These are phyloP conservation scores for Trichomonas vaginalis DNA, from an alignment of 208 protist genomes.

Conservation along the genomic window DNA sequence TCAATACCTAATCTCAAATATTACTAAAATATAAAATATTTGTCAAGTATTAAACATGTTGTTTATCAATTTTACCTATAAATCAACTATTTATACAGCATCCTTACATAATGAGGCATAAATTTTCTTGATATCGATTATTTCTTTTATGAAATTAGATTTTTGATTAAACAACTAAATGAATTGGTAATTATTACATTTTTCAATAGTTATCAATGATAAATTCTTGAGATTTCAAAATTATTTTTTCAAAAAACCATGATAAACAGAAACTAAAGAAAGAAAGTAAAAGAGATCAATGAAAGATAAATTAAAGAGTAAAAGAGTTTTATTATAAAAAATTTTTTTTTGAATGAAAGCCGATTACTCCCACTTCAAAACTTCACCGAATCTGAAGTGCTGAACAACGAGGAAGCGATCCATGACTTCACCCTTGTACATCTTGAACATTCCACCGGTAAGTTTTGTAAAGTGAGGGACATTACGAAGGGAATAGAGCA, in stretches of 20 bases:
- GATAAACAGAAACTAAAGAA: background rate
- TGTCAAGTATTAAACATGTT: background rate
- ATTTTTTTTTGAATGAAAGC: too few species aligned
- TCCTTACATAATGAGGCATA: too few species aligned
- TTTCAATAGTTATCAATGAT: too few species aligned
- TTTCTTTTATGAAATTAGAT: too few species aligned
- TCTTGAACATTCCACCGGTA: conserved; percentile 39
- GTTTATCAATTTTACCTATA: too few species aligned
- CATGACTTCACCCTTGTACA: conserved; percentile 41
- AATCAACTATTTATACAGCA: too few species aligned
- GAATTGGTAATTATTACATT: too few species aligned
- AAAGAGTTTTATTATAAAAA: background rate
- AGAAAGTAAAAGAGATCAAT: background rate
- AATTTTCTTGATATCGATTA: too few species aligned
- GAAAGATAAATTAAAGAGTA: background rate
- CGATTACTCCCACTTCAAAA: background rate
- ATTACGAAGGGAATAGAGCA: background rate
- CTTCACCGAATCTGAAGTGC: conserved; percentile 39
- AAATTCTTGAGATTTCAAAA: too few species aligned
- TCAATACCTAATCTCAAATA: background rate
- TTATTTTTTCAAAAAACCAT: too few species aligned
- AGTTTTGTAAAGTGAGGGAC: conserved; percentile 27
- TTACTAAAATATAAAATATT: background rate
- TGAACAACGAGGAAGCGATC: conserved; percentile 41
- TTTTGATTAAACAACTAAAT: too few species aligned